Evolutionary conservation across 2,329 filamentous ascomycete species (phyloP), one percentile per base, ranked within the genome.

Genomic region (Fusarium duplospermum): DNA sequence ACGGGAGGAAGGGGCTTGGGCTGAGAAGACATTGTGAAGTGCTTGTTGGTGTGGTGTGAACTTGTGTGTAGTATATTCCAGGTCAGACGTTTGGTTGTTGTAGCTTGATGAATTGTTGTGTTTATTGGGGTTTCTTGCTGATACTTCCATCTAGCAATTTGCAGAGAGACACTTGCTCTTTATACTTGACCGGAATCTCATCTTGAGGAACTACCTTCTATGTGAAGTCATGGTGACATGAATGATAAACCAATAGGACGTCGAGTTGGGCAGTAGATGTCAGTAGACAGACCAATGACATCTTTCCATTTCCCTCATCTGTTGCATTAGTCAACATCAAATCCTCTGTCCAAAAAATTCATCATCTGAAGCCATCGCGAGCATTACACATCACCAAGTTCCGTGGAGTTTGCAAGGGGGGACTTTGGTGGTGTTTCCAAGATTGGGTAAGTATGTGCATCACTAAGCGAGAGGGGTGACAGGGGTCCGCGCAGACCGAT

Each of bases 1-100:
- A 77, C 35, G 16, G 67, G 61, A 45, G 69, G 71, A 13, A 76
- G 73, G 31, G 67, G 40, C 35, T 73, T 40, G 8, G 70, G 20
- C n/a, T 67, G 52, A 6, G 72, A 71, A 50, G 68, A 66, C 69
- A 74, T 74, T 14, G 62, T 59, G 45, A 14, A 18, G n/a, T 45
- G 31, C 33, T 11, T 64, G 36, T 33, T 63, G 38, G 31, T 38
- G 47, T 54, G 29, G 36, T 33, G 16, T 33, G 22, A 35, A 11
- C 20, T 40, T 29, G 40, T 31, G 38, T 27, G 38, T 18, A 31
- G 50, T 24, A 22, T 35, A 27, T 18, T 61, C 8, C 20, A 29
- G n/a, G 11, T 22, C 24, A 31, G 13, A 27, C 3, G 24, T 36
- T 59, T n/a, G 18, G 18, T 22, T 45, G 6, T 20, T 45, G 38